Conservation (phyloP, 345 rosid genomes). For the Leavenworthia alabamica region DNA sequence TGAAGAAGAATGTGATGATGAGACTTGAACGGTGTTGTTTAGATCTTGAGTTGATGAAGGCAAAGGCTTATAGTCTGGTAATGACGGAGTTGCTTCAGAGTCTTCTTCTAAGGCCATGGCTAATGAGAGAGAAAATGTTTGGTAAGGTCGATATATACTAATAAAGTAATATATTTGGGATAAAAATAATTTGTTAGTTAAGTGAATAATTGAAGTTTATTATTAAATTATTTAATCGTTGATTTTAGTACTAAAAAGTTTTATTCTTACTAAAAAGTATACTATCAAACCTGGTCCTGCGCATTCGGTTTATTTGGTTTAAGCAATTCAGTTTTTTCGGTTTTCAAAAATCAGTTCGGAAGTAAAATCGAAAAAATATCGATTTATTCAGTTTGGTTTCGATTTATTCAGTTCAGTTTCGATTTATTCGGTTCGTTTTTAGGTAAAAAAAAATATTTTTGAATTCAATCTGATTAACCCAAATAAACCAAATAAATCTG, state of each 20-base stretch:
- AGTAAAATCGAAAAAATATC: too few species aligned
- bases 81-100: slow-evolving; percentile 24
- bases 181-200: not conserved
- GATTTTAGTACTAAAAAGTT: not conserved
- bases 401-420: too few species aligned
- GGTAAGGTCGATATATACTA: slow-evolving; percentile 27
- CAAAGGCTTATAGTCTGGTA: slow-evolving; percentile 7
- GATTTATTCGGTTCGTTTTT: too few species aligned
- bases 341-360: too few species aligned
- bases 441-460: too few species aligned
- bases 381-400: too few species aligned
- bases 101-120: slow-evolving; percentile 18
- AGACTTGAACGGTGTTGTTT: slow-evolving; percentile 30
- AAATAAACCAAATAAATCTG: too few species aligned
- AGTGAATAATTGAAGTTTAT: not conserved
- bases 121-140: slow-evolving; percentile 8
- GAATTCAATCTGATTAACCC: too few species aligned
- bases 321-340: too few species aligned
- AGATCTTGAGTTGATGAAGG: slow-evolving; percentile 1
- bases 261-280: too few species aligned
- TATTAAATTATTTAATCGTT: not conserved
- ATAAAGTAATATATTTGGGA: not conserved
- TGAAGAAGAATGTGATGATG: not conserved
- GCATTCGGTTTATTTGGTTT: too few species aligned
- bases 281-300: too few species aligned